Evolutionary conservation across 2,329 filamentous ascomycete genomes (phyloP), one percentile per base, ranked within the genome.

Genomic region (Aspergillus jensenii): DNA sequence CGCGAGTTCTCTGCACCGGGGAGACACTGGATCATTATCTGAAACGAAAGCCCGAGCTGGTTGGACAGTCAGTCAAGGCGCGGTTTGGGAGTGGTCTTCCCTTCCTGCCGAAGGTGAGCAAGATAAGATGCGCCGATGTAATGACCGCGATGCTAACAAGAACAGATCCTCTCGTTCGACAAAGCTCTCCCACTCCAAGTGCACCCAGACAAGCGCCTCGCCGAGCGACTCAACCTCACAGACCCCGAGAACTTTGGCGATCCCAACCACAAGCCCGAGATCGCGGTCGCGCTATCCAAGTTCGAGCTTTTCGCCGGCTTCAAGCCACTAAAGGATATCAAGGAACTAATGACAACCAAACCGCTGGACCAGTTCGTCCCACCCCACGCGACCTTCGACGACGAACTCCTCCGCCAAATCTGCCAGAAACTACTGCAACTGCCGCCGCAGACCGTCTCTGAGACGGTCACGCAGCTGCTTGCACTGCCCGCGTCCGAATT

Each of bases 241-340:
- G 80, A 90, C 54, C 88, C 89, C 0, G 73, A 84, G 2, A 82
- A 85, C 57, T 92, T 89, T 71, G 84, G 83, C 1, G 89, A 93
- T 63, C 76, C 83, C 3, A 92, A 92, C 71, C 89, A 92, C 78
- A 92, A 92, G 74, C 89, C 90, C 1, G 89, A 93, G 69, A 92
- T 93, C 53, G 89, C 89, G 1, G 78, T 93, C 1, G 89, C 89
- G 0, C 75, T 92, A 1, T 81, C 82, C 12, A 83, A 85, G 21
- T 92, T 93, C 65, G 89, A 92, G 71, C 85, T 89, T 0, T 92
- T 93, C 65, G 87, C 86, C 9, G 89, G 89, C 6, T 92, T 87
- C 78, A 91, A 90, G 68, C 85, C 87, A 0, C 75, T 89, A 0
- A 67, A 73, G 9, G 78, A 86, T 2, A 86, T 92, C 57, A 74